Percentiles rank a stretch among this genome's conserved stretches.
Conservation (phyloP, 2,329 filamentous ascomycete species). For the Huntiella decipiens region DNA sequence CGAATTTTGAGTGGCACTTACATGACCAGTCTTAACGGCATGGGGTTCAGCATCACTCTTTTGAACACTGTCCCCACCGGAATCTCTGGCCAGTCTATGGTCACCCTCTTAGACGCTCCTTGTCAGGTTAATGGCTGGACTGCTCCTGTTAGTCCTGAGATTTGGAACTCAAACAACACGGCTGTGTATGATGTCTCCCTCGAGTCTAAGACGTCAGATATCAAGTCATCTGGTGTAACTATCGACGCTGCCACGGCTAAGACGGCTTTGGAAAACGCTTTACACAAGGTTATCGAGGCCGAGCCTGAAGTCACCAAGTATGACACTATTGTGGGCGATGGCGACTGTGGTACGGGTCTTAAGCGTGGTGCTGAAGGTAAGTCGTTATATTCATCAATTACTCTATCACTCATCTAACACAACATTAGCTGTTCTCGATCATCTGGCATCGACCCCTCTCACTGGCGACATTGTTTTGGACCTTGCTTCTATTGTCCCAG, state of each 20-base stretch:
- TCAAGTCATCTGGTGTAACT: conserved; percentile 28
- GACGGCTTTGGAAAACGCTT: conserved; percentile 33
- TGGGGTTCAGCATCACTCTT: conserved; percentile 56
- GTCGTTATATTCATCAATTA: conserved; percentile 8
- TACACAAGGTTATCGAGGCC: conserved; percentile 42
- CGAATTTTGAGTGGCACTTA: conserved; percentile 51
- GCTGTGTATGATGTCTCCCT: conserved; percentile 17
- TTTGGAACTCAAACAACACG: conserved; percentile 40
- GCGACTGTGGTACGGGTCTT: conserved; percentile 73
- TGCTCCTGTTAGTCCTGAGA: conserved; percentile 39
- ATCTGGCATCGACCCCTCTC: conserved; percentile 25
- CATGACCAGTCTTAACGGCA: conserved; percentile 61
- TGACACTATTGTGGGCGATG: conserved; percentile 74
- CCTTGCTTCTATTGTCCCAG: conserved; percentile 30
- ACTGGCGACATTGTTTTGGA: conserved; percentile 35
- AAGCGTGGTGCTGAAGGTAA: conserved; percentile 67
- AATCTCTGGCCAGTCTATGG: conserved; percentile 39
- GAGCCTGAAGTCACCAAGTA: conserved; percentile 56
- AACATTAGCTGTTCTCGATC: conserved; percentile 29
- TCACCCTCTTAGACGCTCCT: conserved; percentile 51
- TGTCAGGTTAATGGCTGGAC: conserved; percentile 54
- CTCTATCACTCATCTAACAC: background rate
- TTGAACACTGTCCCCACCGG: conserved; percentile 44
- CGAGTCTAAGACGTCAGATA: conserved; percentile 20
- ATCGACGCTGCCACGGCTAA: conserved; percentile 33